Evolutionary conservation across 768 basidiomycete genomes (phyloP).

Genomic region (Phlebiopsis flavidoalba): DNA sequence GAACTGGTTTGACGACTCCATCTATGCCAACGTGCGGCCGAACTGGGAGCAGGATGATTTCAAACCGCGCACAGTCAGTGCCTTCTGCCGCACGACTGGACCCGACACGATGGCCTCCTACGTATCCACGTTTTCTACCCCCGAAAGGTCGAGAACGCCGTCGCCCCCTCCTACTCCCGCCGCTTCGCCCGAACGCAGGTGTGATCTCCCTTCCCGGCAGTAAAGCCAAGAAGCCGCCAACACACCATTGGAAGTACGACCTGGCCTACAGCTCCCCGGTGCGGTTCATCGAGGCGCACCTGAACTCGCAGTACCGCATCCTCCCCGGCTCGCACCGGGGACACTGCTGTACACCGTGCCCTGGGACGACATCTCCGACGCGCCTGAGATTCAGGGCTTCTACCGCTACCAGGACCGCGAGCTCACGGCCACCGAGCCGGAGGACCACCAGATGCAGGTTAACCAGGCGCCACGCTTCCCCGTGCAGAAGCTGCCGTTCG

Average conservation of each 20-base stretch:
- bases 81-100: slow-evolving; percentile 1
- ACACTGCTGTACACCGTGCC: slow-evolving; percentile 9
- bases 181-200: neutral
- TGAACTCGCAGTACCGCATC: slow-evolving; percentile 6
- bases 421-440: slow-evolving; percentile 4
- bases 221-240: neutral
- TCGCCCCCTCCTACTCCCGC: neutral
- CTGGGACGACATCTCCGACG: slow-evolving; percentile 5
- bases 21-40: neutral
- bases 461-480: neutral
- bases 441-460: neutral
- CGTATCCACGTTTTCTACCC: slow-evolving; percentile 13
- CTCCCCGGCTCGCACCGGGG: slow-evolving; percentile 6
- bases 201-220: no score
- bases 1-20: slow-evolving; percentile 11
- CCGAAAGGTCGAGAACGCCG: neutral
- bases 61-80: slow-evolving; percentile 6
- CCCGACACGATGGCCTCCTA: slow-evolving; percentile 8
- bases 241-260: neutral
- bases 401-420: slow-evolving; percentile 13
- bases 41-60: neutral
- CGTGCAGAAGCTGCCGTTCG: slow-evolving; percentile 9
- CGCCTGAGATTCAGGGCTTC: neutral
- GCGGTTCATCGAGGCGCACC: slow-evolving; percentile 7
- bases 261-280: slow-evolving; percentile 6